phyloP scores from a whole-genome alignment of 2,329 filamentous ascomycete genomes.

The Fusarium compactum region DNA sequence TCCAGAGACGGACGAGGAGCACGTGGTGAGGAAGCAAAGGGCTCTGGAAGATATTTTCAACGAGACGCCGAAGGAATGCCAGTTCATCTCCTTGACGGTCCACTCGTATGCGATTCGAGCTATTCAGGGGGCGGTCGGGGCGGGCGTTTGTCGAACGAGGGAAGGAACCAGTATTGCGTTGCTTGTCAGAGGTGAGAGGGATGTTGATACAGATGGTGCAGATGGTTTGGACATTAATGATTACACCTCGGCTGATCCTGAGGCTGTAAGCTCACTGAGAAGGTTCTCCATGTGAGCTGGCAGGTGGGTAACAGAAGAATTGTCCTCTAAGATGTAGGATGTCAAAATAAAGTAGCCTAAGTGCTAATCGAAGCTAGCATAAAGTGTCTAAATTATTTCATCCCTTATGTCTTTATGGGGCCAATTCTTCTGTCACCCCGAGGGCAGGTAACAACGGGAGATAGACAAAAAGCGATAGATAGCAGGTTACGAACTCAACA shows the following conservation, averaged over 20 bases:
- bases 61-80: constrained; percentile 51
- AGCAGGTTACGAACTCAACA: not conserved
- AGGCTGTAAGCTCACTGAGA: constrained; percentile 12
- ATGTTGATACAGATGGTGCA: not conserved
- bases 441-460: not conserved
- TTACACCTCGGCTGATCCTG: constrained; percentile 4
- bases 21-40: constrained; percentile 57
- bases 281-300: constrained; percentile 24
- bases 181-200: constrained; percentile 61
- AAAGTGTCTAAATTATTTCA: no score
- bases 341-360: no score
- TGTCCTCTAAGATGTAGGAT: no score
- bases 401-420: no score
- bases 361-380: no score
- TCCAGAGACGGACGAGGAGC: constrained; percentile 63
- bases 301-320: no score
- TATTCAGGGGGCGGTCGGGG: constrained; percentile 58
- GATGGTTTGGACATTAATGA: constrained; percentile 6
- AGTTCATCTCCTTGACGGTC: constrained; percentile 63
- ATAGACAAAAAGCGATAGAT: not conserved
- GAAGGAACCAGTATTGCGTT: constrained; percentile 67
- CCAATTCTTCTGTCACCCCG: no score
- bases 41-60: constrained; percentile 62
- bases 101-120: constrained; percentile 62
- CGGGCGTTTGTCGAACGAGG: constrained; percentile 58